Conservation (phyloP, 2,329 filamentous ascomycete species). For the Helicocarpus griseus region DNA sequence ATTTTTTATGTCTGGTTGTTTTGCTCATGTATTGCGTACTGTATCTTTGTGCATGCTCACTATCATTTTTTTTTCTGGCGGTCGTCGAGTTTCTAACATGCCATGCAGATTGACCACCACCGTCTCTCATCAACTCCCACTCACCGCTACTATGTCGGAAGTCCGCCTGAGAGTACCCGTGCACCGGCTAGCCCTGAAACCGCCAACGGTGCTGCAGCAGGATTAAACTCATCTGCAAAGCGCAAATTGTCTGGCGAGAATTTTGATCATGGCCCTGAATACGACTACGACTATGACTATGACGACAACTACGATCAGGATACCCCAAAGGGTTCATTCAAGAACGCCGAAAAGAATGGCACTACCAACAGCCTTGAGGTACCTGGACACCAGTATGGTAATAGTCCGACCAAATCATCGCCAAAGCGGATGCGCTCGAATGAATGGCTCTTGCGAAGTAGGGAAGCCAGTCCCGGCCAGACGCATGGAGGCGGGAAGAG, state of each 20-base stretch:
- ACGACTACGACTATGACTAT: not conserved
- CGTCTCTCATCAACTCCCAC: not conserved
- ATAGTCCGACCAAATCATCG: slow-evolving; percentile 8
- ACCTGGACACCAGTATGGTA: not conserved
- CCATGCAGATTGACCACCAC: not conserved
- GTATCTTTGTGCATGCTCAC: not conserved
- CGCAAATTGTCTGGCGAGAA: not conserved
- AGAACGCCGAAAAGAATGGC: not conserved
- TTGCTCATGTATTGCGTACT: not conserved
- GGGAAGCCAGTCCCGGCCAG: slow-evolving; percentile 3
- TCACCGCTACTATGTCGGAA: not conserved
- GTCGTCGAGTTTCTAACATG: not conserved
- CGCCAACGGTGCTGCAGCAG: not conserved
- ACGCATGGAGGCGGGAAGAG: not conserved
- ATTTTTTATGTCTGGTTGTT: not conserved
- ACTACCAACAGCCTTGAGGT: not conserved
- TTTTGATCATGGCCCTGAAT: not conserved
- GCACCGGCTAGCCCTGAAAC: not conserved
- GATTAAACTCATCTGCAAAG: not conserved
- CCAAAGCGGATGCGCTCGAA: slow-evolving; percentile 36
- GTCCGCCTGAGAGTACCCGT: not conserved
- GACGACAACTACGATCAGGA: not conserved
- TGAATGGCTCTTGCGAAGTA: slow-evolving; percentile 32
- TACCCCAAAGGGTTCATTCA: not conserved
- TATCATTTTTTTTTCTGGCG: not conserved